Percentiles rank a stretch among this genome's conserved stretches.
Conservation (phyloP, 169 alveolate genomes). For the Perkinsus olseni region DNA sequence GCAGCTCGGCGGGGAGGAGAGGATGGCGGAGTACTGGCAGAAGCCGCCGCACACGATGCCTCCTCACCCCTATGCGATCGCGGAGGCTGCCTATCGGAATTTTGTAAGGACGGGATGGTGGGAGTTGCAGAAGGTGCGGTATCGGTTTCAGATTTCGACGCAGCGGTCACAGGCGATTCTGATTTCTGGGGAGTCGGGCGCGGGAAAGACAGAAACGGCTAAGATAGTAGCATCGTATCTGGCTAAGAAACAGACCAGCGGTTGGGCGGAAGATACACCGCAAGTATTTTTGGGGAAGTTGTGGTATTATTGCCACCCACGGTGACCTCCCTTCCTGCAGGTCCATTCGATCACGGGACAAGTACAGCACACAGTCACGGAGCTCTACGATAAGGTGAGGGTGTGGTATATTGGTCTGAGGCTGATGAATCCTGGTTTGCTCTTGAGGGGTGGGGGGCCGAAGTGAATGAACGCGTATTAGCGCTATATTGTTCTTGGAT, state of each 20-base stretch:
- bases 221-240: constrained; percentile 46
- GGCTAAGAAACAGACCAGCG: constrained; percentile 28
- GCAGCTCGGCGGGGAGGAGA: constrained; percentile 19
- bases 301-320: too few species aligned
- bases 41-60: constrained; percentile 35
- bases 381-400: neutral
- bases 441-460: too few species aligned
- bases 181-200: constrained; percentile 82
- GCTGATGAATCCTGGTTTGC: too few species aligned
- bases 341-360: neutral
- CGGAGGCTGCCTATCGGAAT: constrained; percentile 35
- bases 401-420: too few species aligned
- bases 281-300: neutral
- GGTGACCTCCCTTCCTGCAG: neutral
- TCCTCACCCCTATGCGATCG: constrained; percentile 40
- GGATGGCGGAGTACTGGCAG: constrained; percentile 21
- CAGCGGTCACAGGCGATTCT: constrained; percentile 61
- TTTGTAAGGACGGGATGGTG: neutral
- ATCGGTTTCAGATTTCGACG: constrained; percentile 5
- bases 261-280: constrained; percentile 32
- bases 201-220: constrained; percentile 89
- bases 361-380: neutral
- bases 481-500: too few species aligned
- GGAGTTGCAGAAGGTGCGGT: neutral
- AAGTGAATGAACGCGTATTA: too few species aligned